Conservation (phyloP, 768 basidiomycete species). For the Mycena indigotica region DNA sequence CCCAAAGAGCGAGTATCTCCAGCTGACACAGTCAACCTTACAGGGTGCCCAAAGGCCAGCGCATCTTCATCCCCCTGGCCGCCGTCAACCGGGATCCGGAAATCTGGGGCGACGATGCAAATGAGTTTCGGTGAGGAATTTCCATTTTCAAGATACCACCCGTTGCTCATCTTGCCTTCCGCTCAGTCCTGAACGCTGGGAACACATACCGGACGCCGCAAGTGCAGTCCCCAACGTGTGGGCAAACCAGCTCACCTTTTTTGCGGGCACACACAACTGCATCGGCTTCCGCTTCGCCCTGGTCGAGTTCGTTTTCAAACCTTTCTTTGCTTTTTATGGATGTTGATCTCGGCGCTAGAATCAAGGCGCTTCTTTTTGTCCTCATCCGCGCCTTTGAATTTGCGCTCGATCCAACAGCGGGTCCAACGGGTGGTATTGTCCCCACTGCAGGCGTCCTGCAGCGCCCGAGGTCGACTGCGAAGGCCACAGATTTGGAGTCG, state of each 20-base stretch:
- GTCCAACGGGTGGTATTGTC: too few species aligned
- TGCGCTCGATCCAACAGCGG: background rate
- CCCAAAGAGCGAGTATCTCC: background rate
- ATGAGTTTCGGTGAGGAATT: conserved; percentile 40
- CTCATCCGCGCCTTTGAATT: conserved; percentile 1
- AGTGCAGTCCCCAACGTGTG: conserved; percentile 42
- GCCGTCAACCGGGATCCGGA: conserved; percentile 38
- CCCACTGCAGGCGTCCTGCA: too few species aligned
- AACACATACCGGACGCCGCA: conserved; percentile 26
- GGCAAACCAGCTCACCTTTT: conserved; percentile 41
- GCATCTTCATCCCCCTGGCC: conserved; percentile 10
- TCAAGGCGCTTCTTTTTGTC: conserved; percentile 1
- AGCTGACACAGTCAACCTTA: background rate
- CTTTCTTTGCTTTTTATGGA: background rate
- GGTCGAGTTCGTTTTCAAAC: conserved; percentile 3
- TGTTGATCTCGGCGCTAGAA: background rate
- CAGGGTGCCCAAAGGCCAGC: conserved; percentile 6
- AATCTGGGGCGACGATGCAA: conserved; percentile 48
- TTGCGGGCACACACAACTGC: conserved; percentile 47
- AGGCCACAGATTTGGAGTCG: too few species aligned
- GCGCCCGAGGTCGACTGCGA: too few species aligned
- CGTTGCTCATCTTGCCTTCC: background rate
- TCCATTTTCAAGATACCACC: background rate
- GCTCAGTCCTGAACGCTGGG: conserved; percentile 49
- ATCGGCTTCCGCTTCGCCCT: conserved; percentile 32